Evolutionary conservation across 495 filamentous ascomycete genomes (phyloP), one percentile per base, ranked within the genome.

Genomic region (Talaromyces wortmannii): DNA sequence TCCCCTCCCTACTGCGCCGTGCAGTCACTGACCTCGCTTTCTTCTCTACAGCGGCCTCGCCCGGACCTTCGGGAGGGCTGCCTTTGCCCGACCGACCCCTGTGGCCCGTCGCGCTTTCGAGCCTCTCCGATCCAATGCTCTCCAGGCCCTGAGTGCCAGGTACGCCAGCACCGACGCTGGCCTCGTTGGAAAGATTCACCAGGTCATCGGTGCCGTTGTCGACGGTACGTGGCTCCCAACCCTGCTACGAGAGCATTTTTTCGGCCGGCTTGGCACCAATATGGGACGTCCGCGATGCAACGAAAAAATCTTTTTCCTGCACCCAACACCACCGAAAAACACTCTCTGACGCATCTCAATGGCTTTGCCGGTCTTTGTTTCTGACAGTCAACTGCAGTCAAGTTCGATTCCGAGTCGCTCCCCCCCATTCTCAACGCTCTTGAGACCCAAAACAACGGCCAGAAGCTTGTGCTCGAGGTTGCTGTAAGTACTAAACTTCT

Each of bases 351-450:
- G 61, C 63, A 65, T 63, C 62, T 49, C 54, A 65, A 67, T 65
- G 50, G 45, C 53, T 52, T 63, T 54, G 48, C 47, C 18, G 32
- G 36, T 7, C 23, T 42, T n/a, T 10, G 12, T 29, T 50, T 31
- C 30, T 50, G 48, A 50, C 30, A 30, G 8, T 50, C 31, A 45
- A 56, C 11, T 65, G 61, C 65, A 86, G 87, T 90, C 62, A 97
- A 97, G 83, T 98, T 98, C 84, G 90, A 95, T 68, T 85, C 83
- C 61, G 90, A 95, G 55, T 86, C 90, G 78, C 88, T 98, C 62
- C 94, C 94, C 63, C 80, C 94, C 67, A 98, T 98, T 84, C 87
- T 97, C 68, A 97, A 98, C 77, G 94, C 94, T 73, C 81, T 98
- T 70, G 83, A 84, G 74, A 96, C 91, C 67, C 73, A 83, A 53